These are phyloP conservation scores for Pyrus hybrid DNA, from an alignment of 331 rosid genomes.

Conservation along the genomic window DNA sequence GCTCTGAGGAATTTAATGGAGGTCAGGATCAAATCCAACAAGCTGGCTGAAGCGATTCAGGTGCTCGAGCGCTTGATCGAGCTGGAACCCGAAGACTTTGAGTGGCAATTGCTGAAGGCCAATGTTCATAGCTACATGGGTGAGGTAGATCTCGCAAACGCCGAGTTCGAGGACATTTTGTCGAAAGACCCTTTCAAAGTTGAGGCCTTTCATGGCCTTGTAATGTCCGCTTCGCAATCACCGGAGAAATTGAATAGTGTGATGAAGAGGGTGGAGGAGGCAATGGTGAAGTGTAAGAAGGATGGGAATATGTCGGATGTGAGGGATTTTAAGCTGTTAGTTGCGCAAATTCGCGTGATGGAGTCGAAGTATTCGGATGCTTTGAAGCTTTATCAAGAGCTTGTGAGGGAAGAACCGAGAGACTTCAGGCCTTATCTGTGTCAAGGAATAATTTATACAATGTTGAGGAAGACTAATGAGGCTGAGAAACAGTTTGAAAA, in stretches of 20 bases:
- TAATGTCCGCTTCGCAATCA: conserved; percentile 38
- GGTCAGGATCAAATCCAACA: conserved; percentile 32
- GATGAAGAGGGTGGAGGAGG: conserved; percentile 44
- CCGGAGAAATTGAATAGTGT: conserved; percentile 18
- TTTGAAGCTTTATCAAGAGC: conserved; percentile 59
- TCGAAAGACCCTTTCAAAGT: conserved; percentile 44
- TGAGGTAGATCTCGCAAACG: conserved; percentile 33
- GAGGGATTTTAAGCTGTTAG: conserved; percentile 79
- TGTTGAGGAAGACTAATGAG: conserved; percentile 61
- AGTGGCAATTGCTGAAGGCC: conserved; percentile 65
- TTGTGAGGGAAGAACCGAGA: conserved; percentile 68
- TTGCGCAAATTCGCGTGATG: conserved; percentile 71
- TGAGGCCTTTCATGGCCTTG: conserved; percentile 74
- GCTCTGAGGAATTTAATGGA: conserved; percentile 53
- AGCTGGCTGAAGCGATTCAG: conserved; percentile 47
- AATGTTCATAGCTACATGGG: conserved; percentile 41
- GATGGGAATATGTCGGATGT: conserved; percentile 39
- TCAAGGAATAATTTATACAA: conserved; percentile 68
- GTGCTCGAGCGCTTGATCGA: conserved; percentile 44
- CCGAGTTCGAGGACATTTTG: conserved; percentile 45
- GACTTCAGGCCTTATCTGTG: conserved; percentile 89
- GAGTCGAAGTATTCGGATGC: conserved; percentile 60
- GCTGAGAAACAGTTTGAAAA: conserved; percentile 72
- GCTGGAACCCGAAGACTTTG: conserved; percentile 58
- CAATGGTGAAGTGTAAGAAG: conserved; percentile 36